Conservation (phyloP, 139 green algal species). For the Chlorella sp. region DNA sequence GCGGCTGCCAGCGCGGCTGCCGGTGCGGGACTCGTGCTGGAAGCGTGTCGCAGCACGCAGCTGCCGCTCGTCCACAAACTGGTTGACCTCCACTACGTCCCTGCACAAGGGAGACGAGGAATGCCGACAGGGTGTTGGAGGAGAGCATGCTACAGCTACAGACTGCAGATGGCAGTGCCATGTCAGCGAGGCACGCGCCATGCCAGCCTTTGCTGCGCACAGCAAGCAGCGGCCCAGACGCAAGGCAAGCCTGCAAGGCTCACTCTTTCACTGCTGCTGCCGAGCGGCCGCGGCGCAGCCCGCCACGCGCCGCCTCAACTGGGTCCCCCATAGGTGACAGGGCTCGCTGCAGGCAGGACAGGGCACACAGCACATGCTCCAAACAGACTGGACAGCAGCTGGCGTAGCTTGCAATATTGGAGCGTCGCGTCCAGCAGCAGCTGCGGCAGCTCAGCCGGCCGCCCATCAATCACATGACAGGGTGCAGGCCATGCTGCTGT, state of each 20-base stretch:
- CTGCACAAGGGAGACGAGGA: background rate
- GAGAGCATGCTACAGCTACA: too few species aligned
- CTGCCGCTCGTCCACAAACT: constrained; percentile 26
- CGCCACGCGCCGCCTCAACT: background rate
- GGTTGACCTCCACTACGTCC: background rate
- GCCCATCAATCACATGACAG: background rate
- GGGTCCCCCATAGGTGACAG: background rate
- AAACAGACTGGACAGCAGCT: background rate
- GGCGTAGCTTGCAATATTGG: background rate
- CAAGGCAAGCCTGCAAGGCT: background rate
- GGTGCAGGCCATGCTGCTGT: too few species aligned
- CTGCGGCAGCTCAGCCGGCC: background rate
- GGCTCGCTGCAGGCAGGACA: background rate
- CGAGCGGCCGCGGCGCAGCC: constrained; percentile 22
- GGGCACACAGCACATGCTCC: background rate
- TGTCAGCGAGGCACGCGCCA: background rate
- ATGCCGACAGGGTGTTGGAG: background rate
- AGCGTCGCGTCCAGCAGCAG: background rate
- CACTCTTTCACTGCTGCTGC: constrained; percentile 25
- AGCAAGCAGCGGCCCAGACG: background rate
- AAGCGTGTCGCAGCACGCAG: background rate
- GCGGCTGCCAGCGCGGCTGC: too few species aligned
- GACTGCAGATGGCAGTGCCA: too few species aligned
- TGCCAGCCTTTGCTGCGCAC: too few species aligned
- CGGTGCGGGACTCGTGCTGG: background rate